A percentile compares a stretch with the other conserved stretches of the same genome.
Conservation (phyloP, 2,329 filamentous ascomycete genomes). For the Dactylellina cionopaga region DNA sequence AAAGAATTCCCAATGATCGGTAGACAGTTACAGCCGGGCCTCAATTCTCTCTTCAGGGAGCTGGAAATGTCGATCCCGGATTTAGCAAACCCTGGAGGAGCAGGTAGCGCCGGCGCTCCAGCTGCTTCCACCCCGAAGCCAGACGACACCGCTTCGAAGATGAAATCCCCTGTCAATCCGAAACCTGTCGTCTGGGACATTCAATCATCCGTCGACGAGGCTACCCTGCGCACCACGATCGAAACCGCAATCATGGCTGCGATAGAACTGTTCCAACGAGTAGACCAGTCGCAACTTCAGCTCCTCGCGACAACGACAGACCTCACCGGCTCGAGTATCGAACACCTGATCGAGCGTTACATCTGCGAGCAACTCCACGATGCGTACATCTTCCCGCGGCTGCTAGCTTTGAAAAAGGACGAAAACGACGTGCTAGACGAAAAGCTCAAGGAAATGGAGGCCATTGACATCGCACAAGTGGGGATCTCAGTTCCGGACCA, state of each 20-base stretch:
- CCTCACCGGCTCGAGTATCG: conserved; percentile 88
- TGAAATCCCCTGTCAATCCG: conserved; percentile 64
- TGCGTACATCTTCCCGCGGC: conserved; percentile 79
- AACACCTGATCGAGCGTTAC: conserved; percentile 93
- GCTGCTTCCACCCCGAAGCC: too few species aligned
- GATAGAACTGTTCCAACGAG: conserved; percentile 93
- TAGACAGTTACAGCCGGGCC: conserved; percentile 89
- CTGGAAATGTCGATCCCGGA: conserved; percentile 70
- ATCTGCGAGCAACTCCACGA: conserved; percentile 92
- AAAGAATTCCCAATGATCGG: conserved; percentile 95
- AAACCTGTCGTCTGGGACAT: conserved; percentile 34
- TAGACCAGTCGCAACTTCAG: conserved; percentile 94
- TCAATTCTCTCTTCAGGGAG: conserved; percentile 89
- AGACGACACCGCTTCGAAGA: too few species aligned
- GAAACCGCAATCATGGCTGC: conserved; percentile 92
- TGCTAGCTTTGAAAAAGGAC: conserved; percentile 78
- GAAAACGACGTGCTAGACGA: conserved; percentile 89
- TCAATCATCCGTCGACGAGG: conserved; percentile 71
- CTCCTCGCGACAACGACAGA: conserved; percentile 91
- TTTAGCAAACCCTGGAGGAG: conserved; percentile 3
- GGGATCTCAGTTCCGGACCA: conserved; percentile 82
- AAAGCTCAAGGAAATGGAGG: conserved; percentile 91
- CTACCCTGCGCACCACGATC: conserved; percentile 84
- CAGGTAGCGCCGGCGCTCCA: conserved; percentile 68
- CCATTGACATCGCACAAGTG: conserved; percentile 92